phyloP scores from a whole-genome alignment of 306 rosid genomes.

The Carpinus viminea region DNA sequence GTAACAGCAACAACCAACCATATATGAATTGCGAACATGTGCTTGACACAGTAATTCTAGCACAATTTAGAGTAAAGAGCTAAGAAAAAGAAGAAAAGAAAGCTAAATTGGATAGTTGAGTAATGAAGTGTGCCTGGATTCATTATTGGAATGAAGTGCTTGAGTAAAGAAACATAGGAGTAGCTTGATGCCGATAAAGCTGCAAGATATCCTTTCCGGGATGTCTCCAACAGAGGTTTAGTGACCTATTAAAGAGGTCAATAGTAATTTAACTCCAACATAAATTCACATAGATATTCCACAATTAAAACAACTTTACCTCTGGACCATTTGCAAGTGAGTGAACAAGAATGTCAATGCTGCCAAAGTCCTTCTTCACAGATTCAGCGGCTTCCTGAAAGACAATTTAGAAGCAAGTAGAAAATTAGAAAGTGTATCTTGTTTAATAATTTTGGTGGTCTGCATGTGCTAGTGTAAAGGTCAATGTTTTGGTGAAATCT shows the following conservation, averaged over 20 bases:
- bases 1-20: slow-evolving; percentile 20
- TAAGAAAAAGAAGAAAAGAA: slow-evolving; percentile 17
- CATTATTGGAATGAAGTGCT: slow-evolving; percentile 87
- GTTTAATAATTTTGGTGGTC: not conserved
- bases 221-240: slow-evolving; percentile 93
- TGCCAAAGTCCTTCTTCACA: slow-evolving; percentile 90
- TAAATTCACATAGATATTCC: slow-evolving; percentile 6
- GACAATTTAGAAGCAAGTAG: slow-evolving; percentile 15
- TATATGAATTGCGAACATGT: not conserved
- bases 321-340: slow-evolving; percentile 99
- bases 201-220: slow-evolving; percentile 94
- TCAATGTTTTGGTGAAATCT: not conserved
- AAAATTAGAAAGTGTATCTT: slow-evolving; percentile 15
- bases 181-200: slow-evolving; percentile 97
- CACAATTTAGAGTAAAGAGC: not conserved
- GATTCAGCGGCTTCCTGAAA: slow-evolving; percentile 90
- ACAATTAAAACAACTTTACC: slow-evolving; percentile 41
- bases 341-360: slow-evolving; percentile 96
- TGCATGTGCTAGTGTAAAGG: not conserved
- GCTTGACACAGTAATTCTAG: not conserved
- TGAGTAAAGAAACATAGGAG: slow-evolving; percentile 85
- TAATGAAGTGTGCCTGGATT: slow-evolving; percentile 63
- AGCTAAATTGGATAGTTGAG: slow-evolving; percentile 2
- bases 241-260: slow-evolving; percentile 58
- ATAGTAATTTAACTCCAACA: slow-evolving; percentile 14